Percentiles rank a stretch among this genome's conserved stretches.
These are phyloP conservation scores for Backusella tarrabulga DNA, from an alignment of 192 early-diverging fungal genomes.

Conservation along the genomic window DNA sequence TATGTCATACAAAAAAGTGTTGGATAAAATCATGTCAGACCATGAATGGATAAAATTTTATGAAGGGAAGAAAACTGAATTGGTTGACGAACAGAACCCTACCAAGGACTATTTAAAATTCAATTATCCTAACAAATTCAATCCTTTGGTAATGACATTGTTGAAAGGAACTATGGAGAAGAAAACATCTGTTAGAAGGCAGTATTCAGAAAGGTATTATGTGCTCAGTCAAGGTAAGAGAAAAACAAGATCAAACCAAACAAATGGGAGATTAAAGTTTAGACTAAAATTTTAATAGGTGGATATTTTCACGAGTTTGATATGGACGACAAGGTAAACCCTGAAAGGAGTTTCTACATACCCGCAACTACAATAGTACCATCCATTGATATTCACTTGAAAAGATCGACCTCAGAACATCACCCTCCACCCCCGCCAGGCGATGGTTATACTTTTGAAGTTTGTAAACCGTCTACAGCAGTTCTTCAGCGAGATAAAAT, in stretches of 20 bases:
- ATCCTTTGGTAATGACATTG: slow-evolving; percentile 33
- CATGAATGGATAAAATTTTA: slow-evolving; percentile 41
- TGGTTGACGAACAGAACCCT: slow-evolving; percentile 35
- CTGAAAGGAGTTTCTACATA: slow-evolving; percentile 44
- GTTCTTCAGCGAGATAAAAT: slow-evolving; percentile 1
- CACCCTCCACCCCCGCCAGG: background rate
- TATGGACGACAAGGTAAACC: slow-evolving; percentile 17
- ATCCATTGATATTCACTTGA: slow-evolving; percentile 15
- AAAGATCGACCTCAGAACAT: background rate
- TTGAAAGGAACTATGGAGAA: slow-evolving; percentile 39
- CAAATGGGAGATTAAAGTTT: background rate
- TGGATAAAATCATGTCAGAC: slow-evolving; percentile 19
- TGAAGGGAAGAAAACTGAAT: slow-evolving; percentile 27
- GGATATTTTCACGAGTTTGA: slow-evolving; percentile 45
- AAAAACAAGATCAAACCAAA: background rate
- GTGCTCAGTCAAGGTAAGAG: slow-evolving; percentile 35
- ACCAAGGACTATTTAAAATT: slow-evolving; percentile 30
- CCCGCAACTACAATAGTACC: slow-evolving; percentile 31
- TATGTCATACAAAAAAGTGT: slow-evolving; percentile 4
- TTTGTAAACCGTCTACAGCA: background rate
- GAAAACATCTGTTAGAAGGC: slow-evolving; percentile 37
- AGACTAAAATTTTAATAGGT: slow-evolving; percentile 1
- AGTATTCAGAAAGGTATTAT: slow-evolving; percentile 42
- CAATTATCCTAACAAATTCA: slow-evolving; percentile 39
- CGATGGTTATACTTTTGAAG: slow-evolving; percentile 15